Percentiles rank a stretch among this genome's conserved stretches.
Evolutionary conservation across 345 rosid species (phyloP).

Genomic region (Pistacia atlantica): DNA sequence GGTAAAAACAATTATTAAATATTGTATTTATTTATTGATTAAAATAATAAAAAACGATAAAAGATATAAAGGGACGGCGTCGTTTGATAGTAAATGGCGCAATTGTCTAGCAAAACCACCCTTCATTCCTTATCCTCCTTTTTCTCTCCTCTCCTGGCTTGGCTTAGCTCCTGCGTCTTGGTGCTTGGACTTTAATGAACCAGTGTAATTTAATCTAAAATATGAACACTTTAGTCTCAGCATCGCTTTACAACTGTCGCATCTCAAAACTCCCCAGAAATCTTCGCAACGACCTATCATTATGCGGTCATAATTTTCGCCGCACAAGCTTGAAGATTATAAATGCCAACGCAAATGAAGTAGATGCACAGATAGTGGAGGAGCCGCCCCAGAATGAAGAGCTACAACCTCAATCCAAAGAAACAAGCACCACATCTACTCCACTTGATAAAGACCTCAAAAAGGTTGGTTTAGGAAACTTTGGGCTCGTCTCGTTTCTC

Average conservation of each 20-base stretch:
- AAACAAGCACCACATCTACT: constrained; percentile 19
- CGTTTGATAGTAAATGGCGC: not conserved
- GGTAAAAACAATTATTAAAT: too few relatives aligned
- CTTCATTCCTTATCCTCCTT: not conserved
- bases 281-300: constrained; percentile 4
- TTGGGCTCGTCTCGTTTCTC: not conserved
- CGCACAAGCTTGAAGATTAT: constrained; percentile 31
- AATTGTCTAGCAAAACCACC: not conserved
- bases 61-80: not conserved
- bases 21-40: too few relatives aligned
- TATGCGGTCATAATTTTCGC: constrained; percentile 14
- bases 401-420: constrained; percentile 22
- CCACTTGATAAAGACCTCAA: constrained; percentile 71
- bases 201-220: not conserved
- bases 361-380: constrained; percentile 35
- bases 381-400: constrained; percentile 32
- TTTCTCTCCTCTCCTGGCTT: not conserved
- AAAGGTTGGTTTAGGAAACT: constrained; percentile 46
- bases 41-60: not conserved
- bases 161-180: not conserved
- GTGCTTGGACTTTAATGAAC: not conserved
- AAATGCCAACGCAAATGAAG: constrained; percentile 47
- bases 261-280: constrained; percentile 23
- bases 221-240: constrained; percentile 47
- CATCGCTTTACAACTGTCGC: constrained; percentile 38